Evolutionary conservation across 2,329 filamentous ascomycete genomes (phyloP).

Genomic region (Stylonectria norvegica): DNA sequence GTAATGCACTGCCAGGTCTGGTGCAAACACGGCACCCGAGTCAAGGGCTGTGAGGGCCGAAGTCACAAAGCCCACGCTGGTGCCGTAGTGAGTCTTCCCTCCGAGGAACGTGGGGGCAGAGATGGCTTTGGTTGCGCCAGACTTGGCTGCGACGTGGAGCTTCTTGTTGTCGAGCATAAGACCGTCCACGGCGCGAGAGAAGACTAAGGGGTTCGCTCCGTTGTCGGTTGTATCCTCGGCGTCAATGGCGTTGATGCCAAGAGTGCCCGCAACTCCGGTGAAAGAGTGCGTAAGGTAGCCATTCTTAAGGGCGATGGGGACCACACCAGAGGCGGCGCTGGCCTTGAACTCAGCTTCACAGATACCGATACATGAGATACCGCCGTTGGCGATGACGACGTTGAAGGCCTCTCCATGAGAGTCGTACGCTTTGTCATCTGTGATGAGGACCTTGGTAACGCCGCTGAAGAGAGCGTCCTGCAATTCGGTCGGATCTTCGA

Average conservation of each 20-base stretch:
- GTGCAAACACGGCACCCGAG: slow-evolving; percentile 48
- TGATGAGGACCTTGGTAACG: slow-evolving; percentile 49
- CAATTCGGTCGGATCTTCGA: slow-evolving; percentile 38
- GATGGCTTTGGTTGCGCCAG: slow-evolving; percentile 58
- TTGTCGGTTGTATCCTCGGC: slow-evolving; percentile 54
- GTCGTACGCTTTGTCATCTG: slow-evolving; percentile 36
- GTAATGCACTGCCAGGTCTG: slow-evolving; percentile 57
- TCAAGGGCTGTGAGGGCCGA: slow-evolving; percentile 45
- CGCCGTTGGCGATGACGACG: slow-evolving; percentile 52
- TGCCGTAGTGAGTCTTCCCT: slow-evolving; percentile 48
- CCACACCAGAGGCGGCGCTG: slow-evolving; percentile 32
- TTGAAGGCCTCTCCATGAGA: slow-evolving; percentile 39
- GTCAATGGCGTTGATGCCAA: slow-evolving; percentile 63
- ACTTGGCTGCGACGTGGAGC: slow-evolving; percentile 48
- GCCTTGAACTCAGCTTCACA: slow-evolving; percentile 45
- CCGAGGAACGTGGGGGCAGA: slow-evolving; percentile 50
- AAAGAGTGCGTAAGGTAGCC: slow-evolving; percentile 60
- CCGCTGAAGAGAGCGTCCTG: slow-evolving; percentile 54
- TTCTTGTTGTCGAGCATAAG: slow-evolving; percentile 55
- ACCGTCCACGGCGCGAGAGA: slow-evolving; percentile 58
- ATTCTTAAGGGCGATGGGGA: slow-evolving; percentile 49
- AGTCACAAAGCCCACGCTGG: slow-evolving; percentile 57
- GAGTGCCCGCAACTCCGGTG: slow-evolving; percentile 56
- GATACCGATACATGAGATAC: slow-evolving; percentile 53
- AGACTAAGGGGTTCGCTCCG: slow-evolving; percentile 43